Percentiles rank a stretch among this genome's conserved stretches.
Conservation (phyloP, 2,329 filamentous ascomycete genomes). For the Ophiosphaerella narmari region DNA sequence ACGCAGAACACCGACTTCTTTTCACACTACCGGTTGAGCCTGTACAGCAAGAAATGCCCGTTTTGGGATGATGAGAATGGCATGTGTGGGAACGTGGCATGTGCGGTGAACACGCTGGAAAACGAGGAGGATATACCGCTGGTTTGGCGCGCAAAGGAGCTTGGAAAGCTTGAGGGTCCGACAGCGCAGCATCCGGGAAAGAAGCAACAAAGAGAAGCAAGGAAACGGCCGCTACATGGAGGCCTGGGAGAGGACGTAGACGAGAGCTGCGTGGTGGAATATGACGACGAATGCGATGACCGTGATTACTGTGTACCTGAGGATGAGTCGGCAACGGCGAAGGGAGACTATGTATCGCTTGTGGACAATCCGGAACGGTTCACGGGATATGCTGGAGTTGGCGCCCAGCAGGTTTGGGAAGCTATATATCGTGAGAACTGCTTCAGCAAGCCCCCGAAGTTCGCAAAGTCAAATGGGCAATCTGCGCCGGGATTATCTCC, state of each 20-base stretch:
- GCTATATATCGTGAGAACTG: slow-evolving; percentile 98
- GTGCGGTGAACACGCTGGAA: slow-evolving; percentile 91
- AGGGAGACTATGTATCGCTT: slow-evolving; percentile 95
- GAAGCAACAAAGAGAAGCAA: slow-evolving; percentile 71
- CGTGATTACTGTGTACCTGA: slow-evolving; percentile 96
- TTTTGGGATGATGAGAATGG: slow-evolving; percentile 94
- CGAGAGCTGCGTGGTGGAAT: slow-evolving; percentile 96
- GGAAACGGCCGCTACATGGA: slow-evolving; percentile 76
- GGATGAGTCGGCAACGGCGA: slow-evolving; percentile 82
- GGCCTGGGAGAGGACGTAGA: slow-evolving; percentile 83
- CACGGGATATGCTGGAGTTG: slow-evolving; percentile 86
- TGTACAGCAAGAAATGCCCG: slow-evolving; percentile 92
- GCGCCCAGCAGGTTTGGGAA: slow-evolving; percentile 90
- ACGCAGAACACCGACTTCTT: slow-evolving; percentile 95
- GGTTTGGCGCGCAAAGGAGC: slow-evolving; percentile 88
- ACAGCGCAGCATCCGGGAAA: slow-evolving; percentile 86
- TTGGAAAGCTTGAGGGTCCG: slow-evolving; percentile 90
- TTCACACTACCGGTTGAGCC: slow-evolving; percentile 92
- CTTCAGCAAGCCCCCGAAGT: slow-evolving; percentile 63
- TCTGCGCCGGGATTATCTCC: slow-evolving; percentile 43
- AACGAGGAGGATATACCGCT: slow-evolving; percentile 92
- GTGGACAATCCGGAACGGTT: slow-evolving; percentile 93
- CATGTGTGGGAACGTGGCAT: slow-evolving; percentile 96
- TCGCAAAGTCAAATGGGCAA: slow-evolving; percentile 38
- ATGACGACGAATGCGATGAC: slow-evolving; percentile 95